Conservation (phyloP, 2,329 filamentous ascomycete genomes). For the Colletotrichum neosansevieriae region DNA sequence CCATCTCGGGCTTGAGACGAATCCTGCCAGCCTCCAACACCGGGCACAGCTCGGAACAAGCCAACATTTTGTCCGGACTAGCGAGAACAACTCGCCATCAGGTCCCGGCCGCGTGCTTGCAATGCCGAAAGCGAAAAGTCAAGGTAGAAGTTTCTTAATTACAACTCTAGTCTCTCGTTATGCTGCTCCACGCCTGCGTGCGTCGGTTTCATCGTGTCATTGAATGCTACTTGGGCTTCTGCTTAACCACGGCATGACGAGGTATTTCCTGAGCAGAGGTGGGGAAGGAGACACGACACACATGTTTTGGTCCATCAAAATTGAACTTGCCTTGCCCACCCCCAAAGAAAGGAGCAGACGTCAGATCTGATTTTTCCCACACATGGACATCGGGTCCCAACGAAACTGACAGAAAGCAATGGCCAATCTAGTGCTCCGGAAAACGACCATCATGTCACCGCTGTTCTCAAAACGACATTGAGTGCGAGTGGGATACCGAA, state of each 20-base stretch:
- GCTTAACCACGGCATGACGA: neutral
- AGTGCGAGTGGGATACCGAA: slow-evolving; percentile 23
- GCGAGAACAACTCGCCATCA: slow-evolving; percentile 4
- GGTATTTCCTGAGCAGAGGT: neutral
- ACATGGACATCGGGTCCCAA: no score
- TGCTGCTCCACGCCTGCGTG: no score
- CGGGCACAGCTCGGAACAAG: neutral
- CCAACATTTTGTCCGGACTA: neutral
- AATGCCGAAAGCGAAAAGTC: slow-evolving; percentile 23
- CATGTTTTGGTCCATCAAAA: neutral
- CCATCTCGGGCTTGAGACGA: slow-evolving; percentile 1
- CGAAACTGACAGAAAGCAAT: neutral
- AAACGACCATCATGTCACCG: neutral
- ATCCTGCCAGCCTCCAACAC: neutral
- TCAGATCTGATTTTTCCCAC: neutral
- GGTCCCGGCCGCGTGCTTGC: slow-evolving; percentile 21
- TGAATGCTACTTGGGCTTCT: neutral
- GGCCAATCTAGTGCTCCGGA: slow-evolving; percentile 1
- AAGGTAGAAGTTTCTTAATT: slow-evolving; percentile 5
- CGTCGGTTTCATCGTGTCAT: no score
- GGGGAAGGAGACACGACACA: neutral
- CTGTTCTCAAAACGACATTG: neutral
- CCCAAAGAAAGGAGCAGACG: neutral
- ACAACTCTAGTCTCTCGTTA: no score
- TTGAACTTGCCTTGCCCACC: neutral